Evolutionary conservation across 495 filamentous ascomycete genomes (phyloP).

Genomic region (Penicillium antarcticum): DNA sequence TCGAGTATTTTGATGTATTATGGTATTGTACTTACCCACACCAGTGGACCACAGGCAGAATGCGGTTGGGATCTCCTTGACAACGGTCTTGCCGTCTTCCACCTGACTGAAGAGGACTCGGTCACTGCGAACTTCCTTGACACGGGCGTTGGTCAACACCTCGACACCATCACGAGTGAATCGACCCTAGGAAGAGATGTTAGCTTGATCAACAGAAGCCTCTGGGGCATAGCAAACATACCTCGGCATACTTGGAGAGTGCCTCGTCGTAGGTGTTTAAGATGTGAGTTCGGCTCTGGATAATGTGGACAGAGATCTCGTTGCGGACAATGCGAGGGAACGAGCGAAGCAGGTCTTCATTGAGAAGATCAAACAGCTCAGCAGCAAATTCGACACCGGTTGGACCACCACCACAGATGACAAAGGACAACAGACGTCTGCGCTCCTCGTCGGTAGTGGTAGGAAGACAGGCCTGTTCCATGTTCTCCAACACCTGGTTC

Average conservation of each 20-base stretch:
- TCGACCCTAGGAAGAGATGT: slow-evolving; percentile 36
- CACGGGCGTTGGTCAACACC: slow-evolving; percentile 85
- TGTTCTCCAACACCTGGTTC: slow-evolving; percentile 85
- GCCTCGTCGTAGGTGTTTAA: slow-evolving; percentile 98
- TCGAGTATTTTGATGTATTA: background rate
- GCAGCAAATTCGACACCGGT: slow-evolving; percentile 98
- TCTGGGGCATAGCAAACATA: slow-evolving; percentile 16
- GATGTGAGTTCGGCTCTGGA: slow-evolving; percentile 91
- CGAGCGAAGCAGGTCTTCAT: slow-evolving; percentile 80
- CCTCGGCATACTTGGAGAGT: slow-evolving; percentile 87
- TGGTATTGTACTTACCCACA: slow-evolving; percentile 49
- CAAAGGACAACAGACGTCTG: slow-evolving; percentile 84
- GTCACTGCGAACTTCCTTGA: slow-evolving; percentile 81
- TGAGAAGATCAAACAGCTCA: slow-evolving; percentile 91
- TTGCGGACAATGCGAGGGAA: slow-evolving; percentile 91
- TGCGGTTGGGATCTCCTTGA: slow-evolving; percentile 91
- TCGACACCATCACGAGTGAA: slow-evolving; percentile 90
- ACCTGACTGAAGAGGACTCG: slow-evolving; percentile 86
- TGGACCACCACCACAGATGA: slow-evolving; percentile 90
- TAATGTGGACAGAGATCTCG: slow-evolving; percentile 95
- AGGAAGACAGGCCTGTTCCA: slow-evolving; percentile 89
- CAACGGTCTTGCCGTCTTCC: slow-evolving; percentile 66
- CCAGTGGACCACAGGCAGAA: slow-evolving; percentile 99
- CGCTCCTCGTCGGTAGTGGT: slow-evolving; percentile 90
- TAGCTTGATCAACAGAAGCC: slow-evolving; percentile 8